Evolutionary conservation across 23 red algal species (phyloP).

Genomic region (Rhodosorus marinus): DNA sequence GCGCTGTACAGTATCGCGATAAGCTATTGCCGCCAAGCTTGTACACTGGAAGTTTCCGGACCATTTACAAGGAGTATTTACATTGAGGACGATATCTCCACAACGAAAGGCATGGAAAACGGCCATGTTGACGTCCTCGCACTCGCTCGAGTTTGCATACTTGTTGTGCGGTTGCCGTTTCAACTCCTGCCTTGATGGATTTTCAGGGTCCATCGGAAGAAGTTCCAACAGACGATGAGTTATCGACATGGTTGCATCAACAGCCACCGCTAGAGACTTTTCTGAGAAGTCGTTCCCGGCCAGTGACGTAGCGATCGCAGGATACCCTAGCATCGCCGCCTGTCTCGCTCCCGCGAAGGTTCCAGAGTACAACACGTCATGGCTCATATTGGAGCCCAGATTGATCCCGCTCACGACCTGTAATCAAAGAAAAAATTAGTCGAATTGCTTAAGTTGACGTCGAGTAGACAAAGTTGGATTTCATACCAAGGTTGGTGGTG

Average conservation of each 20-base stretch:
- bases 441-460: too few relatives aligned
- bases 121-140: not conserved
- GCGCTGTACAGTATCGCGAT: slow-evolving; percentile 66
- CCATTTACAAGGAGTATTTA: slow-evolving; percentile 73
- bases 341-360: slow-evolving; percentile 93
- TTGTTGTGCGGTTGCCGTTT: not conserved
- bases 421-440: too few relatives aligned
- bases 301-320: slow-evolving; percentile 47
- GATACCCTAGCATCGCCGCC: slow-evolving; percentile 71
- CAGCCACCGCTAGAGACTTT: not conserved
- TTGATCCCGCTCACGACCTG: slow-evolving; percentile 74
- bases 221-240: slow-evolving; percentile 4
- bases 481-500: slow-evolving; percentile 7
- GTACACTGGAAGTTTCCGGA: slow-evolving; percentile 23
- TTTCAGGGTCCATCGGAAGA: slow-evolving; percentile 5
- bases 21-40: slow-evolving; percentile 64
- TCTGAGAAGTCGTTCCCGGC: slow-evolving; percentile 4
- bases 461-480: slow-evolving; percentile 25
- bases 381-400: slow-evolving; percentile 66
- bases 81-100: slow-evolving; percentile 65
- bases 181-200: not conserved
- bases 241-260: slow-evolving; percentile 3
- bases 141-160: not conserved
- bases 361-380: slow-evolving; percentile 83
- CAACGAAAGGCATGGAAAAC: slow-evolving; percentile 41